phyloP scores from a whole-genome alignment of 257 asterid genomes.

The Rubia yunnanensis region DNA sequence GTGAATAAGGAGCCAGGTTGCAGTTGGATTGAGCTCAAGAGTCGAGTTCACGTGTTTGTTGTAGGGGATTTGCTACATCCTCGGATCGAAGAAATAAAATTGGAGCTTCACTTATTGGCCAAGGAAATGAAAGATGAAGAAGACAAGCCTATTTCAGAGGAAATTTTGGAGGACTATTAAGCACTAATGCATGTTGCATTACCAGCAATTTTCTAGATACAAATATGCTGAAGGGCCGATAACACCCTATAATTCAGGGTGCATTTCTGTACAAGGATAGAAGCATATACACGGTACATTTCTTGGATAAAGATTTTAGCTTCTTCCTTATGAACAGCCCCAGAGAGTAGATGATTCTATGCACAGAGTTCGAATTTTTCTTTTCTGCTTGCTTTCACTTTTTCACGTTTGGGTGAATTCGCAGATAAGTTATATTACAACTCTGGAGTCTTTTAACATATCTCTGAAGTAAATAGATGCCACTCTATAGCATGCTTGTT shows the following conservation, averaged over 20 bases:
- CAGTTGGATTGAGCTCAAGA: conserved; percentile 87
- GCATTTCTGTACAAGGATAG: not conserved
- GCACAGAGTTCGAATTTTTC: not conserved
- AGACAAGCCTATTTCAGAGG: conserved; percentile 22
- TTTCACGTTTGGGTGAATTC: not conserved
- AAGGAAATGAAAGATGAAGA: conserved; percentile 47
- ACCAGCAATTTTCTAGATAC: not conserved
- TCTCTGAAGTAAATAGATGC: not conserved
- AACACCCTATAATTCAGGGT: not conserved
- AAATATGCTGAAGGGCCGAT: not conserved
- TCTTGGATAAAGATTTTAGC: not conserved
- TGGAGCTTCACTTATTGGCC: conserved; percentile 37
- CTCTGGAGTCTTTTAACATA: too few relatives aligned
- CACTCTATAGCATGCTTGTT: too few relatives aligned
- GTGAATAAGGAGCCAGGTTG: conserved; percentile 82
- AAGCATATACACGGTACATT: not conserved
- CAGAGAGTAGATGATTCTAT: not conserved
- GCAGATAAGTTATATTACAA: not conserved
- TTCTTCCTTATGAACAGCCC: not conserved
- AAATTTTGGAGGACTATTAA: conserved; percentile 14
- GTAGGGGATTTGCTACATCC: conserved; percentile 73
- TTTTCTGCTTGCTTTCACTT: not conserved
- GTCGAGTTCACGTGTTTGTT: conserved; percentile 66
- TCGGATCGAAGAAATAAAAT: conserved; percentile 36
- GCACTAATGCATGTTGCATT: conserved; percentile 8